phyloP scores from a whole-genome alignment of 2,329 filamentous ascomycete species.

The Fusarium tricinctum region DNA sequence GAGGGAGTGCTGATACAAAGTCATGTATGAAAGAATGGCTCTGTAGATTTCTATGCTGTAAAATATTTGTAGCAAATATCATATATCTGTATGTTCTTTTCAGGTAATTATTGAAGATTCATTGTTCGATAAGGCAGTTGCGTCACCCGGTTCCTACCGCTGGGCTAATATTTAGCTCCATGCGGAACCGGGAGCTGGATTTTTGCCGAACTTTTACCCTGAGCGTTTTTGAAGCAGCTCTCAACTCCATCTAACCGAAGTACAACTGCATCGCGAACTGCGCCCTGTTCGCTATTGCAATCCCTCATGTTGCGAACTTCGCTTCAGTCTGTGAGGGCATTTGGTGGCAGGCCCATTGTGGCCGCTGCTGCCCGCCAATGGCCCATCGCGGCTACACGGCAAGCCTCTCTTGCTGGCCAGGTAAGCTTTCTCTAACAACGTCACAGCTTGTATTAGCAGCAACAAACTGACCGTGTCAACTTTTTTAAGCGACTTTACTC shows the following conservation, averaged over 20 bases:
- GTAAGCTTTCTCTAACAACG: conserved; percentile 56
- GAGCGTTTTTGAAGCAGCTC: conserved; percentile 59
- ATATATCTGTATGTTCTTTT: neutral
- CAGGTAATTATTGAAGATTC: neutral
- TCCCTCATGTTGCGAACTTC: conserved; percentile 78
- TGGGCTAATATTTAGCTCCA: conserved; percentile 44
- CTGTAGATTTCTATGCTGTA: neutral
- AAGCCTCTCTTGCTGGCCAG: conserved; percentile 50
- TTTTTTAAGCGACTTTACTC: conserved; percentile 69
- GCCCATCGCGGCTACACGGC: conserved; percentile 59
- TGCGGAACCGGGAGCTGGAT: conserved; percentile 48
- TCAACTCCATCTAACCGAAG: conserved; percentile 53
- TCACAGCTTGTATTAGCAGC: conserved; percentile 48
- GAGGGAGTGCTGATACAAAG: neutral
- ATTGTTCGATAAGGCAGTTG: conserved; percentile 38
- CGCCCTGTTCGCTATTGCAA: conserved; percentile 61
- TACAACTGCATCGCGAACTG: conserved; percentile 49
- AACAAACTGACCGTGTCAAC: conserved; percentile 51
- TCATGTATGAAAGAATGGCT: no score
- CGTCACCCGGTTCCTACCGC: conserved; percentile 57
- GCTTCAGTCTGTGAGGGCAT: conserved; percentile 73
- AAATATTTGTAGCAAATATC: neutral
- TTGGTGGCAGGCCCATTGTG: conserved; percentile 68
- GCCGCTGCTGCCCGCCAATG: conserved; percentile 71
- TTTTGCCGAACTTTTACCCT: conserved; percentile 63